Evolutionary conservation across 768 basidiomycete genomes (phyloP), one percentile per base, ranked within the genome.

Genomic region (Collybiopsis luxurians): DNA sequence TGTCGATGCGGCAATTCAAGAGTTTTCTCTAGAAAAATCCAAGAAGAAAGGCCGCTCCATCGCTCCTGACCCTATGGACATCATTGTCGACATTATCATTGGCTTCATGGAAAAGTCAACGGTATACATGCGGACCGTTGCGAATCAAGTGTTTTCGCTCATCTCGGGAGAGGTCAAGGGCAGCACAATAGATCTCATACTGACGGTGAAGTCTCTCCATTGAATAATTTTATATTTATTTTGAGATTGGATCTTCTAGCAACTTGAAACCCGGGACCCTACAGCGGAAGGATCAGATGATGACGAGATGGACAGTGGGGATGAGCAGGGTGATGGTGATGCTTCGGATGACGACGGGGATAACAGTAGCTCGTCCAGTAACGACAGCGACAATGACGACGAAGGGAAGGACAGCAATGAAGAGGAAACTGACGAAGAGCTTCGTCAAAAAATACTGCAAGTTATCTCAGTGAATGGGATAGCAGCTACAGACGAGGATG

Each of bases 61-160:
- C 39, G 64, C 63, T 38, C 21, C 31, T 24, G 77, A 77, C 13
- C 86, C 94, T 1, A 83, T 95, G 54, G 94, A 97, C 59, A 71
- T 94, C 43, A 78, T 98, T 39, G 85, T 95, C 31, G 95, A 98
- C 66, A 80, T 81, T n/a, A 83, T 98, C 49, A 91, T 99, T 47
- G 92, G 92, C 5, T 88, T 91, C 66, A 72, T 99, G 36, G 94
- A 98, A 67, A 83, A 88, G 57, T 86, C 87, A 2, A 89, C 87
- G 4, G 82, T 86, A 39, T 95, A 89, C 68, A 79, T 90, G 72
- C 86, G 93, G 30, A 82, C 85, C 2, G 75, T 93, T 24, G 90
- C 89, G 5, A 94, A 88, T 51, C 83, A 90, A 62, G 86, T 85
- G 5, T 95, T 98, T 66, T 80, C 84, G 13, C 75, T 89, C 49